phyloP scores from a whole-genome alignment of 2,329 filamentous ascomycete species.

The Aureobasidium sp. region DNA sequence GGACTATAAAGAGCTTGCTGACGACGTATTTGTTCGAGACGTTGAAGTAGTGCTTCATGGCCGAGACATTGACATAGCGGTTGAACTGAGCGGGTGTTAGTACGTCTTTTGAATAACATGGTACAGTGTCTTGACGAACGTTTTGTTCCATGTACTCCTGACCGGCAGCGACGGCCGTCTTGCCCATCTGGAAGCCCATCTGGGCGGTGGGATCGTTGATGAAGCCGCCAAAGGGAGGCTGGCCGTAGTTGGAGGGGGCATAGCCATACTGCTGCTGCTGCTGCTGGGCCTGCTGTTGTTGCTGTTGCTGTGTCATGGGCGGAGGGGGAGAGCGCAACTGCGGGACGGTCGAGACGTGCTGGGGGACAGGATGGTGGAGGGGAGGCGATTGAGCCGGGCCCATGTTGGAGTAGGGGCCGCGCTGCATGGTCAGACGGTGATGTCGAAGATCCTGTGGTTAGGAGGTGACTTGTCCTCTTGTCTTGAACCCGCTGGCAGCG shows the following conservation, averaged over 20 bases:
- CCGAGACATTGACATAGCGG: slow-evolving; percentile 82
- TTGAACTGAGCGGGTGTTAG: slow-evolving; percentile 46
- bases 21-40: slow-evolving; percentile 96
- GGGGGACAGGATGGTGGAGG: slow-evolving; percentile 91
- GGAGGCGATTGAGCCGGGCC: slow-evolving; percentile 71
- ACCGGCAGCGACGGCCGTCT: slow-evolving; percentile 82
- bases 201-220: slow-evolving; percentile 94
- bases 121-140: slow-evolving; percentile 44
- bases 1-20: slow-evolving; percentile 83
- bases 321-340: slow-evolving; percentile 91
- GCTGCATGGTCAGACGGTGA: slow-evolving; percentile 60
- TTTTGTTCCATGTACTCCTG: slow-evolving; percentile 95
- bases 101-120: neutral
- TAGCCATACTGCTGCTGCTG: slow-evolving; percentile 18
- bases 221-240: slow-evolving; percentile 74
- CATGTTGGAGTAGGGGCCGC: slow-evolving; percentile 66
- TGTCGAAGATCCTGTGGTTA: neutral
- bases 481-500: neutral
- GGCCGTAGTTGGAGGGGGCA: slow-evolving; percentile 28
- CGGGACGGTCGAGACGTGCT: slow-evolving; percentile 96
- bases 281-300: slow-evolving; percentile 56
- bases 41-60: slow-evolving; percentile 98
- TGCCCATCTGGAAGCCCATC: slow-evolving; percentile 88
- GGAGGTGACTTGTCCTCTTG: neutral
- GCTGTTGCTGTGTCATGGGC: slow-evolving; percentile 62